Evolutionary conservation across 148 eudicot species (phyloP), one percentile per base, ranked within the genome.

Genomic region (Pouteria glomerata): DNA sequence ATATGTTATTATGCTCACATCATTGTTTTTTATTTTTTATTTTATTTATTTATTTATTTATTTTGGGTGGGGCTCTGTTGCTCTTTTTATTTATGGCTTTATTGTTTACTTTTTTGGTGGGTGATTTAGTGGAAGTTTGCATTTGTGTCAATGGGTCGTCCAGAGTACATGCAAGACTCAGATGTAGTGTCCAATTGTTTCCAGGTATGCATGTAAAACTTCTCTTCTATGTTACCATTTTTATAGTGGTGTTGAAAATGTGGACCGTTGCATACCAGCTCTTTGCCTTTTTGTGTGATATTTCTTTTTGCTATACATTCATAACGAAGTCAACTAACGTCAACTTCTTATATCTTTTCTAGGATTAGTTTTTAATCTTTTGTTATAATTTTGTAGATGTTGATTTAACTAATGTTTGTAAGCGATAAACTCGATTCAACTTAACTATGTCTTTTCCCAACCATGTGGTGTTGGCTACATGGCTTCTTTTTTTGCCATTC

Each of bases 81-180:
- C n/a, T n/a, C n/a, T n/a, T 42, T 37, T 69, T 8, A 8, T 44
- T 10, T 44, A 44, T 44, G 34, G 57, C 27, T 62, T 41, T 4
- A 51, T 39, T 3, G 52, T 21, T 69, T 35, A 10, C n/a, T 8
- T 16, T 70, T 70, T 44, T 70, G 7, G 44, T 2, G 21, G 61
- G 8, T 70, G n/a, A n/a, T 13, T 24, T 44, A 70, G 73, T 70
- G 73, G 73, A 70, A 57, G 73, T 70, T 70, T 19, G 73, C 73
- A 1, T 27, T 12, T 57, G 34, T 70, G 27, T 42, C 52, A 39
- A 11, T 56, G 27, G 53, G 53, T 27, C 73, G 64, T 44, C 73
- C 53, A 42, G 34, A 57, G 15, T 70, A 56, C 53, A 53, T 70
- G 55, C 64, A 70, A 70, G 73, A 70, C 30, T 21, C 51, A 39